Evolutionary conservation across 805 yeast species (phyloP).

Genomic region (Candida verbasci): DNA sequence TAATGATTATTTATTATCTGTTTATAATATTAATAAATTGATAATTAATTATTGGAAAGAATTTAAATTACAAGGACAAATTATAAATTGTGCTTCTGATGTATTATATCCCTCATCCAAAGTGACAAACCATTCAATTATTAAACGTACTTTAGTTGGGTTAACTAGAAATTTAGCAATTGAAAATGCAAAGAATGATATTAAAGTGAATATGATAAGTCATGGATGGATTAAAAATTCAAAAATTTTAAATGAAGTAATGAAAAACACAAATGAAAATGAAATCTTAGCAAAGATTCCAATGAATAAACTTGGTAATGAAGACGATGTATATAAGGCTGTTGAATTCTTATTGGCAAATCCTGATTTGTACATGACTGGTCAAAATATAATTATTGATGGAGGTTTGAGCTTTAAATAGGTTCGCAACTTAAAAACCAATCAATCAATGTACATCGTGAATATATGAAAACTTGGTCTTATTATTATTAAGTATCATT

Average conservation of each 20-base stretch:
- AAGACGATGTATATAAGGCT: conserved; percentile 32
- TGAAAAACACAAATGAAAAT: conserved; percentile 15
- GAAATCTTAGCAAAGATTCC: conserved; percentile 23
- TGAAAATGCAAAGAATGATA: conserved; percentile 30
- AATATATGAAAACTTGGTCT: no score
- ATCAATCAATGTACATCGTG: no score
- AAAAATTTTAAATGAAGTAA: conserved; percentile 19
- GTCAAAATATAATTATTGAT: conserved; percentile 29
- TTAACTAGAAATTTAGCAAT: conserved; percentile 35
- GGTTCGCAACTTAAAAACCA: no score
- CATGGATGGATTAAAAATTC: conserved; percentile 38
- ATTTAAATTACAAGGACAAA: conserved; percentile 23
- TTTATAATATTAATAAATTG: conserved; percentile 11
- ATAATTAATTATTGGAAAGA: conserved; percentile 11
- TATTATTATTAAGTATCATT: no score
- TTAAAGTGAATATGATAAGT: conserved; percentile 35
- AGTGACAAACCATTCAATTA: conserved; percentile 27
- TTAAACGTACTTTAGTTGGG: conserved; percentile 34
- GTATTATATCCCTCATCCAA: conserved; percentile 26
- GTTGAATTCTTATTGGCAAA: conserved; percentile 31
- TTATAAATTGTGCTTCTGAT: conserved; percentile 31
- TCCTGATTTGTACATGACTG: conserved; percentile 33
- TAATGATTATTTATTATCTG: conserved; percentile 9
- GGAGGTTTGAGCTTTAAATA: conserved; percentile 24
- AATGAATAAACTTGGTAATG: conserved; percentile 29